phyloP scores from a whole-genome alignment of 495 filamentous ascomycete genomes.

The Diplogelasinospora grovesii region DNA sequence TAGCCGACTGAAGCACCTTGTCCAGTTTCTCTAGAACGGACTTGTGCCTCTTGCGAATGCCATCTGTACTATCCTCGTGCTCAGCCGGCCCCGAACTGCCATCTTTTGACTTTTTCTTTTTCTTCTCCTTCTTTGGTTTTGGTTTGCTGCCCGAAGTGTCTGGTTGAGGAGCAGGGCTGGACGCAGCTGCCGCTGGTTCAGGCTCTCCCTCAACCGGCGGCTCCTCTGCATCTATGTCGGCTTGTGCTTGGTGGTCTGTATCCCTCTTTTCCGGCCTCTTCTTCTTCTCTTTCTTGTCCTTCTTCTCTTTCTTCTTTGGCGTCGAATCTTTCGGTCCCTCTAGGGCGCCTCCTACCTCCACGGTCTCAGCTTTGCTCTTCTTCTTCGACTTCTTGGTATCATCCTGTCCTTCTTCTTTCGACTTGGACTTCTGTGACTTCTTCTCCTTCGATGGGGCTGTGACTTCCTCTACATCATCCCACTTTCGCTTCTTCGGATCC shows the following conservation, averaged over 20 bases:
- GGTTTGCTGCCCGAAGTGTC: no score
- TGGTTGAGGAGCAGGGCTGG: no score
- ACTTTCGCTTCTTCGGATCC: slow-evolving; percentile 6
- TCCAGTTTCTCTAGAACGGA: slow-evolving; percentile 42
- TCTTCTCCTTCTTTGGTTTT: no score
- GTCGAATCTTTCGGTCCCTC: no score
- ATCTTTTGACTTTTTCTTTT: slow-evolving; percentile 27
- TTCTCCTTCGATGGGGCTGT: neutral
- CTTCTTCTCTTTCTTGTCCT: slow-evolving; percentile 4
- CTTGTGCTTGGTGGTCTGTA: no score
- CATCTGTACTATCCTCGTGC: slow-evolving; percentile 14
- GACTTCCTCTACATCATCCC: neutral
- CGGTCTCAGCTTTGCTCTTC: no score
- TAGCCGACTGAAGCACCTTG: slow-evolving; percentile 32
- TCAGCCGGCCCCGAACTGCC: slow-evolving; percentile 6
- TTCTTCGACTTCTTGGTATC: slow-evolving; percentile 5
- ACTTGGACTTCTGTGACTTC: neutral
- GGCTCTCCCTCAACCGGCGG: no score
- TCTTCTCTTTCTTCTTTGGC: slow-evolving; percentile 12
- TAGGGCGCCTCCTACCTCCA: no score
- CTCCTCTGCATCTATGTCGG: no score
- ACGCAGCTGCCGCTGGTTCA: no score
- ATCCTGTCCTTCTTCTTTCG: neutral
- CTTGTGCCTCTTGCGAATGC: slow-evolving; percentile 33
- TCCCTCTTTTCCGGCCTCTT: no score